phyloP scores from a whole-genome alignment of 2,329 filamentous ascomycete species.

The Hypoxylon sp. region DNA sequence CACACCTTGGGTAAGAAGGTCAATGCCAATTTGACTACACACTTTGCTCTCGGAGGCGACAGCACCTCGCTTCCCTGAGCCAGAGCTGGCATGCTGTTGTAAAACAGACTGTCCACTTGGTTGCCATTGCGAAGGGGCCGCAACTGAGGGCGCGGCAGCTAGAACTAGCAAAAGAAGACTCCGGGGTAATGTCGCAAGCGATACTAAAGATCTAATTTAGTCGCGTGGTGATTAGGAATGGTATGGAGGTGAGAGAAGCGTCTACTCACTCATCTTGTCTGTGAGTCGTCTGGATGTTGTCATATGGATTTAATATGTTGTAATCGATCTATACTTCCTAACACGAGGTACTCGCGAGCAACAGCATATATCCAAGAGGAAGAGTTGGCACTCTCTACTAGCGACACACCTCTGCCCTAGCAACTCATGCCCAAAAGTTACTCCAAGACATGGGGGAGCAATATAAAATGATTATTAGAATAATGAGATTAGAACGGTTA shows the following conservation, averaged over 20 bases:
- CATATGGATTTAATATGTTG: conserved; percentile 34
- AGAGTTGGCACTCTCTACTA: conserved; percentile 1
- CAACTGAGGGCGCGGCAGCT: conserved; percentile 27
- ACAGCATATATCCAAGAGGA: conserved; percentile 13
- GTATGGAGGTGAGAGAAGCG: not conserved
- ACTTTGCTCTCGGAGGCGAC: conserved; percentile 52
- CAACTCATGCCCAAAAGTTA: not conserved
- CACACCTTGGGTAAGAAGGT: conserved; percentile 50
- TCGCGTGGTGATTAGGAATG: not conserved
- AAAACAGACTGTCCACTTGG: conserved; percentile 42
- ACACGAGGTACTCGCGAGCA: conserved; percentile 19
- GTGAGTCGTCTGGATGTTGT: conserved; percentile 29
- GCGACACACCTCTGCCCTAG: not conserved
- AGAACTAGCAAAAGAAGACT: conserved; percentile 40
- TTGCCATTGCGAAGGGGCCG: conserved; percentile 40
- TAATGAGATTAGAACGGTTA: not conserved
- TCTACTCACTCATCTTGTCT: conserved; percentile 34
- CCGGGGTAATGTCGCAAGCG: conserved; percentile 24
- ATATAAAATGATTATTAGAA: conserved; percentile 6
- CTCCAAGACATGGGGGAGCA: not conserved
- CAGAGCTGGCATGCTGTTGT: conserved; percentile 15
- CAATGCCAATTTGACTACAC: conserved; percentile 54
- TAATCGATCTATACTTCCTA: conserved; percentile 25
- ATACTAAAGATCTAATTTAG: conserved; percentile 19
- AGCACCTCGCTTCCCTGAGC: conserved; percentile 45